These are phyloP conservation scores for Goffeauzyma gilvescens DNA, from an alignment of 768 basidiomycete species.

Conservation along the genomic window DNA sequence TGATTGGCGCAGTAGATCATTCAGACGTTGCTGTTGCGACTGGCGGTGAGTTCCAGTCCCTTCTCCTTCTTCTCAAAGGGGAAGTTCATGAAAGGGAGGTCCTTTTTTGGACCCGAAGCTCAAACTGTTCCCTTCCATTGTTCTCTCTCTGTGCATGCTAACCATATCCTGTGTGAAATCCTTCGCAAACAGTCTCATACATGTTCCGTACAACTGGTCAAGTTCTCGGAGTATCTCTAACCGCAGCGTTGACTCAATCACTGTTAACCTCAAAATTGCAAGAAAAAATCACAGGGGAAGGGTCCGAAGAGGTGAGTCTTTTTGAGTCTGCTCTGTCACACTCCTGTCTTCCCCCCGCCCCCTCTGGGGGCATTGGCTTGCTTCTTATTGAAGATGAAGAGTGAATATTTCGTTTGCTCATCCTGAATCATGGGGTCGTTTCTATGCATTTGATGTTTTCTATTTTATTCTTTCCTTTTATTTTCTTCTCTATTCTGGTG, in stretches of 20 bases:
- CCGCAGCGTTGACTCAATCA: conserved; percentile 64
- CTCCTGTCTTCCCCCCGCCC: too few species aligned
- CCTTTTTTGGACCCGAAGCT: too few species aligned
- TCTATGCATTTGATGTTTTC: too few species aligned
- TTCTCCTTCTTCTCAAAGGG: not conserved
- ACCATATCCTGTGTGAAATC: too few species aligned
- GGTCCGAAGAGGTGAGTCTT: conserved; percentile 35
- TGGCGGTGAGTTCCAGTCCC: conserved; percentile 8
- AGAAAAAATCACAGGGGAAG: conserved; percentile 55
- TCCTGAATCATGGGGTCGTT: too few species aligned
- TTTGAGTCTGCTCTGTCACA: not conserved
- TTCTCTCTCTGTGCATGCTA: not conserved
- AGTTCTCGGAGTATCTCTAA: conserved; percentile 79
- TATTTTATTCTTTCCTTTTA: not conserved
- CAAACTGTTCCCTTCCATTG: not conserved
- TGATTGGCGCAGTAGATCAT: conserved; percentile 23
- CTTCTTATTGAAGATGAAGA: too few species aligned
- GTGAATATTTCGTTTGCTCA: too few species aligned
- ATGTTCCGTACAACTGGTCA: conserved; percentile 63
- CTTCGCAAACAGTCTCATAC: conserved; percentile 7
- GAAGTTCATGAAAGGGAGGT: too few species aligned
- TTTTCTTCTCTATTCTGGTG: not conserved
- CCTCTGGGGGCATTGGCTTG: too few species aligned
- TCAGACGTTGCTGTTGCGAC: conserved; percentile 16
- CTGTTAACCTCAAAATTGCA: conserved; percentile 54